Evolutionary conservation across 257 asterid species (phyloP).

Genomic region (Solanum bulbocastanum): DNA sequence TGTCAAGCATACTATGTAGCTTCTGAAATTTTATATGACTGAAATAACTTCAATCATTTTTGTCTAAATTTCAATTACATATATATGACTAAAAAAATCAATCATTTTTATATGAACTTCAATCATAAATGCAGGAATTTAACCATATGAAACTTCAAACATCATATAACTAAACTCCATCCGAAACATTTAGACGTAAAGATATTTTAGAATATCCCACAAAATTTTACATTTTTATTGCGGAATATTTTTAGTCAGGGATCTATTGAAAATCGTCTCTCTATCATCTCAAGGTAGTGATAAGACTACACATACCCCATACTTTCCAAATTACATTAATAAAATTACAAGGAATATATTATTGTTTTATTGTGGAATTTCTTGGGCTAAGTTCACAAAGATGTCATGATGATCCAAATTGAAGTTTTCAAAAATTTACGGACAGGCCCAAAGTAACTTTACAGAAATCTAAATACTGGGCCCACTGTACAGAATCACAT

Average conservation of each 20-base stretch:
- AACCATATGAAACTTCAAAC: not conserved
- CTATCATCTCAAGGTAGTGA: not conserved
- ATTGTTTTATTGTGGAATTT: not conserved
- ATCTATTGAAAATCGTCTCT: not conserved
- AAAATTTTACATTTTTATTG: not conserved
- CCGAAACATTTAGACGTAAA: not conserved
- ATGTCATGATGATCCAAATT: not conserved
- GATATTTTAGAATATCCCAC: not conserved
- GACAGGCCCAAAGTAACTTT: not conserved
- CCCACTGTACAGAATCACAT: not conserved
- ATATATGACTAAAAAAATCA: accelerated
- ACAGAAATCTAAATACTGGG: not conserved
- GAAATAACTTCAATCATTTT: not conserved
- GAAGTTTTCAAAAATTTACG: not conserved
- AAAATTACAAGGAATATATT: not conserved
- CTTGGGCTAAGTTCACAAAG: not conserved
- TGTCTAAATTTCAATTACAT: not conserved
- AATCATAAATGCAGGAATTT: accelerated
- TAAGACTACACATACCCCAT: not conserved
- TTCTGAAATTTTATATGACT: not conserved
- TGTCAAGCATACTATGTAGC: not conserved
- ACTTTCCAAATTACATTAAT: accelerated
- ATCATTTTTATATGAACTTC: not conserved
- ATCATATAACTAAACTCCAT: not conserved
- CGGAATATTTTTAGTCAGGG: too few species aligned